phyloP scores from a whole-genome alignment of 108 stramenopile genomes.

The Hondaea fermentalgiana region DNA sequence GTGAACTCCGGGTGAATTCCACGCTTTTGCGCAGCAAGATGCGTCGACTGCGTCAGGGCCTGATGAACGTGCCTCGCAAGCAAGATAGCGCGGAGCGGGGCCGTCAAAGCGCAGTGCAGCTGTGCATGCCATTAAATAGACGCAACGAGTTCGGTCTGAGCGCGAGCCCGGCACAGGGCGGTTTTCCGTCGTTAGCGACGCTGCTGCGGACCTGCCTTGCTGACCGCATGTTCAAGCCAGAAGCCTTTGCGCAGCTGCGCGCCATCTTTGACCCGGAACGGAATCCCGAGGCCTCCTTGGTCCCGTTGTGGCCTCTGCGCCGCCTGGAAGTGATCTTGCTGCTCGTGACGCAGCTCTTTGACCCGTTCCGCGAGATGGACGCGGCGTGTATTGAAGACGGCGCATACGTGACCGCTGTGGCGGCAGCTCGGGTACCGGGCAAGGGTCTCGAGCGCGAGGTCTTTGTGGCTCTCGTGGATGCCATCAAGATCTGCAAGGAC shows the following conservation, averaged over 20 bases:
- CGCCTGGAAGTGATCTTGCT: neutral
- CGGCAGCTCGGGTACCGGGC: neutral
- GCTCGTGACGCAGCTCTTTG: neutral
- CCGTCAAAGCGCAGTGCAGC: neutral
- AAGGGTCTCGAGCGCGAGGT: constrained; percentile 9
- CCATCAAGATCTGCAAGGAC: neutral
- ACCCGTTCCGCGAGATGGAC: neutral
- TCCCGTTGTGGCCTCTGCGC: neutral
- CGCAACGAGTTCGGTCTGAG: neutral
- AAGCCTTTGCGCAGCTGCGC: neutral
- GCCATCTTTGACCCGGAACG: neutral
- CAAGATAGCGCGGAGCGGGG: neutral
- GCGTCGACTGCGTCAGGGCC: neutral
- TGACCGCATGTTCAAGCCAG: neutral
- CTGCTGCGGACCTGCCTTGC: neutral
- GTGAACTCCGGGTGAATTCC: neutral
- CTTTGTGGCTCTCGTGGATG: neutral
- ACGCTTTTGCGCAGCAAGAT: neutral
- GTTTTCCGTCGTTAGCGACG: neutral
- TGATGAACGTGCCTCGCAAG: neutral
- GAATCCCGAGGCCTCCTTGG: neutral
- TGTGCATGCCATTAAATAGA: neutral
- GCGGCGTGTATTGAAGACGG: neutral
- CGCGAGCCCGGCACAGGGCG: neutral
- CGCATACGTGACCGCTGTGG: neutral